Evolutionary conservation across 208 protist genomes (phyloP), one percentile per base, ranked within the genome.

Genomic region (Lotmaria passim): DNA sequence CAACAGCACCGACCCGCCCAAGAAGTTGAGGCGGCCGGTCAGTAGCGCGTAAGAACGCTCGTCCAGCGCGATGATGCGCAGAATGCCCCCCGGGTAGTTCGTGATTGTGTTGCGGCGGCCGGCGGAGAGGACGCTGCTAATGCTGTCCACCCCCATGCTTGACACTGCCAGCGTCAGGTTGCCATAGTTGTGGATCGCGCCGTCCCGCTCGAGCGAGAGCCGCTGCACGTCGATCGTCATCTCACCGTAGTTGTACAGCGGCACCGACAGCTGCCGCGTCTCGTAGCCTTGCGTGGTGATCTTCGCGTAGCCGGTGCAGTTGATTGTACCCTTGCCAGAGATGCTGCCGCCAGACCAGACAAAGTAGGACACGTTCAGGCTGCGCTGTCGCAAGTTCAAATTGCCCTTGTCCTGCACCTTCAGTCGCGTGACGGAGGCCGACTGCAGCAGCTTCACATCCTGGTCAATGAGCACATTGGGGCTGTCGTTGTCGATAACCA

Each of bases 151-250:
- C 7, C 84, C 82, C 78, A 87, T 83, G 51, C 75, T 87, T 4
- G 78, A 70, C 39, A 93, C 76, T 53, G 69, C 73, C 38, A 93
- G 75, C 23, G 85, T 90, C 21, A 93, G 74, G 66, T 89, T 89
- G 50, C 88, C 88, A 57, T 86, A 91, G 61, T 93, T 93, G 75
- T 93, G 80, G 43, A 93, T 86, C 24, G 74, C 79, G 3, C 88
- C 88, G 4, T 87, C 81, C 17, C 72, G 73, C 55, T 87, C 81
- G 28, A 93, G 38, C 34, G 69, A 65, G 19, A 93, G 77, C 17
- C 85, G 83, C 66, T 87, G 85, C 51, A 89, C 81, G 75, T 91
- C 88, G 31, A 93, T 89, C n/a, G 78, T 85, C 82, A 93, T 90
- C 23, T 89, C 84, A 52, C 85, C 88, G 62, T 87, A 91, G 78